Conservation (phyloP, 352 stramenopile genomes). For the Plasmopara muralis region DNA sequence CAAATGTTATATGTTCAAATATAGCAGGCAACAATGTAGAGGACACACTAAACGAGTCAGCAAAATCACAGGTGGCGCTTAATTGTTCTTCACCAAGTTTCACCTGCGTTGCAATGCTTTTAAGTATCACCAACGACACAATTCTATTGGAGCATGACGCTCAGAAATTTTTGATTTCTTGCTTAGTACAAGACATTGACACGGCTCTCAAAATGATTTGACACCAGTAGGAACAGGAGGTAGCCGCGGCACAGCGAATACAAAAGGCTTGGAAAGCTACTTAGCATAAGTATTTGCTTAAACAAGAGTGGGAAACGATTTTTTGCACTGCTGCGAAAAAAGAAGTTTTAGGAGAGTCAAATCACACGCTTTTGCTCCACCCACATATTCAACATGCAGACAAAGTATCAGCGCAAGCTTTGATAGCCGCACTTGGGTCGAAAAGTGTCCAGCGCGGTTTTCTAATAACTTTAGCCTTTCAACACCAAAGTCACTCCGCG, state of each 20-base stretch:
- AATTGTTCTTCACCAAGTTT: conserved; percentile 23
- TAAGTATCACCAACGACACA: conserved; percentile 23
- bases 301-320: not conserved
- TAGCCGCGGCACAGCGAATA: conserved; percentile 21
- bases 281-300: conserved; percentile 4
- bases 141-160: conserved; percentile 1
- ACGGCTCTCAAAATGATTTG: conserved; percentile 8
- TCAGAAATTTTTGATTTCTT: not conserved
- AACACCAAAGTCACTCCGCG: not conserved
- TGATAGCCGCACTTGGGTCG: not conserved
- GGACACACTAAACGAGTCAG: not conserved
- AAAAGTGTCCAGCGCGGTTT: conserved; percentile 5
- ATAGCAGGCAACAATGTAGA: not conserved
- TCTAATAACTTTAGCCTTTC: conserved; percentile 5
- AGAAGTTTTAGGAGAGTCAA: not conserved
- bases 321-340: not conserved
- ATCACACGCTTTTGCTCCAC: conserved; percentile 4
- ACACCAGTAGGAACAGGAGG: conserved; percentile 5
- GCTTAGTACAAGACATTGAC: conserved; percentile 2
- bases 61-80: not conserved
- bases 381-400: conserved; percentile 4
- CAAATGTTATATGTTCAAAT: not conserved
- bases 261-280: conserved; percentile 23
- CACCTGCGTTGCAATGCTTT: conserved; percentile 33
- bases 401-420: conserved; percentile 1